These are phyloP conservation scores for Colletotrichum chlorophyti DNA, from an alignment of 2,329 filamentous ascomycete genomes.

Conservation along the genomic window DNA sequence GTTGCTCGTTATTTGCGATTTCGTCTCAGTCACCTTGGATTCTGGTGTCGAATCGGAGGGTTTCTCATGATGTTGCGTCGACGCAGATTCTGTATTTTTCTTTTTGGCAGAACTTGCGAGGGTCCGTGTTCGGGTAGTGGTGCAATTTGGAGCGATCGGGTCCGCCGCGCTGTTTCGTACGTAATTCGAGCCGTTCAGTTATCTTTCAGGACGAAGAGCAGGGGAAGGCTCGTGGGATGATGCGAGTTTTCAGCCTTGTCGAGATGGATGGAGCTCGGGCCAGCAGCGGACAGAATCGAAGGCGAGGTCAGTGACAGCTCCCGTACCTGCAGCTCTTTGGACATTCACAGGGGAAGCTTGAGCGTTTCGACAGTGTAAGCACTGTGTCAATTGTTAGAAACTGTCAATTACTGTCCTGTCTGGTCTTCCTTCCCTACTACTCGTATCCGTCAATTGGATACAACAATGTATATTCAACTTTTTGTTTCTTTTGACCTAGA, in stretches of 20 bases:
- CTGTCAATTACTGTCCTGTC: no score
- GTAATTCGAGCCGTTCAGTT: neutral
- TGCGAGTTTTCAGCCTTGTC: slow-evolving; percentile 22
- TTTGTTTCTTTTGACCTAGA: no score
- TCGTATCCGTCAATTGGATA: no score
- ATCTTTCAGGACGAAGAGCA: neutral
- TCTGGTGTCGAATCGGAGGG: slow-evolving; percentile 2
- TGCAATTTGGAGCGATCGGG: neutral
- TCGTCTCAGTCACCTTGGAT: slow-evolving; percentile 28
- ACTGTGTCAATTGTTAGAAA: neutral
- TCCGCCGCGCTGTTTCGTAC: neutral
- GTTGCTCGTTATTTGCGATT: slow-evolving; percentile 18
- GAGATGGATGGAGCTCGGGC: slow-evolving; percentile 22
- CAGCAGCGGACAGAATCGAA: neutral
- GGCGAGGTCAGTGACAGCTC: neutral
- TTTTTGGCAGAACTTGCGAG: no score
- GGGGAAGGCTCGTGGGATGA: neutral
- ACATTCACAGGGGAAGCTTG: neutral
- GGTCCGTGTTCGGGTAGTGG: neutral
- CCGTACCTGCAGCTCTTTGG: neutral
- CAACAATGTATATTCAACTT: no score
- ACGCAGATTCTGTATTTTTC: no score
- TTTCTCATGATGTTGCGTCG: slow-evolving; percentile 27
- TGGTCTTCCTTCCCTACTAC: no score
- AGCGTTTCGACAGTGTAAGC: slow-evolving; percentile 1